Percentiles rank a stretch among this genome's conserved stretches.
Conservation (phyloP, 495 filamentous ascomycete genomes). For the Trichoderma asperelloides region DNA sequence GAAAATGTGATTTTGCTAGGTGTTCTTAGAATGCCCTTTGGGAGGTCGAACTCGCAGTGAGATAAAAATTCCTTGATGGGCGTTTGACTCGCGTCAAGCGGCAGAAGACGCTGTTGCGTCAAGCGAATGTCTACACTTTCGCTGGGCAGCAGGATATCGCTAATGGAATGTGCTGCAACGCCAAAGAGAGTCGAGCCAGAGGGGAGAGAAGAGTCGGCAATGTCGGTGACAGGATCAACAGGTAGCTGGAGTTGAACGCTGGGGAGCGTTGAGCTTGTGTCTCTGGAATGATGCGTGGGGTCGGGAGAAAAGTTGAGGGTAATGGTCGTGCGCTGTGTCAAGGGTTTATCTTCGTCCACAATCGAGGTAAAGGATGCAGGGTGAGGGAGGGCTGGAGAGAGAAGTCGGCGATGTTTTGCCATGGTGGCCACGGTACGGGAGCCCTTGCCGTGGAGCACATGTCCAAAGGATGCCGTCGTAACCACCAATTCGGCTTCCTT, state of each 20-base stretch:
- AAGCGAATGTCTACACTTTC: conserved; percentile 32
- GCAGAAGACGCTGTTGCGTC: conserved; percentile 23
- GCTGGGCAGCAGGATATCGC: conserved; percentile 28
- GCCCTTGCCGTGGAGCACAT: conserved; percentile 24
- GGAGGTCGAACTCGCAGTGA: conserved; percentile 25
- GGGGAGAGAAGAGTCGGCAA: conserved; percentile 12
- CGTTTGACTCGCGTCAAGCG: conserved; percentile 12
- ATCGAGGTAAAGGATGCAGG: conserved; percentile 19
- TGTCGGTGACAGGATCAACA: conserved; percentile 15
- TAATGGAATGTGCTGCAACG: conserved; percentile 13
- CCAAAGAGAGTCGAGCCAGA: conserved; percentile 18
- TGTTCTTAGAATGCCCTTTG: conserved; percentile 24
- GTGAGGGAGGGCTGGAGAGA: conserved; percentile 16
- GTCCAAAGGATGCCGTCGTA: conserved; percentile 26
- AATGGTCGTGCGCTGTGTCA: conserved; percentile 12
- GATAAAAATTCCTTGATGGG: conserved; percentile 29
- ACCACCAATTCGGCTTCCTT: background rate
- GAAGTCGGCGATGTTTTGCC: conserved; percentile 11
- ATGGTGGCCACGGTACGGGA: background rate
- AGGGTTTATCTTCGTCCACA: background rate
- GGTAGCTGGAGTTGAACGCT: conserved; percentile 31
- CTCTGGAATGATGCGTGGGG: background rate
- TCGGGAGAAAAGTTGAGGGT: conserved; percentile 18
- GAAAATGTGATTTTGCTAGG: conserved; percentile 16
- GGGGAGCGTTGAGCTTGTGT: conserved; percentile 17